Conservation (phyloP, 2,329 filamentous ascomycete genomes). For the Fusarium camptoceras region DNA sequence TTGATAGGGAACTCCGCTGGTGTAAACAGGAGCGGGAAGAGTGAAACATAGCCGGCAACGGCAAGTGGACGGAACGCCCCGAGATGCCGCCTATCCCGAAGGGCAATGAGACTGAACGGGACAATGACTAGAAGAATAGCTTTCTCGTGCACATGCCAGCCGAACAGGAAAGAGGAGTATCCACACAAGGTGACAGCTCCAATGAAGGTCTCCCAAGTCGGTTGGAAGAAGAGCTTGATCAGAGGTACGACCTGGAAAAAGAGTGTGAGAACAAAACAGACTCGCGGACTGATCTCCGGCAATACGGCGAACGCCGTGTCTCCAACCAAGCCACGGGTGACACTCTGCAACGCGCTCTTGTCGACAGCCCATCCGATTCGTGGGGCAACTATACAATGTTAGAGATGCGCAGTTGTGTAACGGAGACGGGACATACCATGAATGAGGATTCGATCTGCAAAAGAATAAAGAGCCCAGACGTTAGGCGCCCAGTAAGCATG, state of each 20-base stretch:
- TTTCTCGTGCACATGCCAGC: slow-evolving; percentile 99
- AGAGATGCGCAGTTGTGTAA: slow-evolving; percentile 2
- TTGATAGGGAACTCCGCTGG: slow-evolving; percentile 94
- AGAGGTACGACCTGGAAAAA: slow-evolving; percentile 84
- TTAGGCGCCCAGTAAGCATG: slow-evolving; percentile 99
- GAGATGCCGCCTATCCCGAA: slow-evolving; percentile 89
- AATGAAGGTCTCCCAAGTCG: slow-evolving; percentile 90
- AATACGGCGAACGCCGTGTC: slow-evolving; percentile 95
- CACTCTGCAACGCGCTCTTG: slow-evolving; percentile 81
- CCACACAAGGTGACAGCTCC: slow-evolving; percentile 91
- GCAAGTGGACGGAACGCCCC: slow-evolving; percentile 92
- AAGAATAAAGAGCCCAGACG: slow-evolving; percentile 96
- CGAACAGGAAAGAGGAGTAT: slow-evolving; percentile 96
- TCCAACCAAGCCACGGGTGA: slow-evolving; percentile 91
- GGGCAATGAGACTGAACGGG: slow-evolving; percentile 91
- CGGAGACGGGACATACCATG: slow-evolving; percentile 66
- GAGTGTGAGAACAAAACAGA: slow-evolving; percentile 86
- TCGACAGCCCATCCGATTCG: slow-evolving; percentile 81
- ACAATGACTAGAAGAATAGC: slow-evolving; percentile 94
- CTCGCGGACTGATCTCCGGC: slow-evolving; percentile 82
- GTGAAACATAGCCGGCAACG: slow-evolving; percentile 92
- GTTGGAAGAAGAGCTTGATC: slow-evolving; percentile 81
- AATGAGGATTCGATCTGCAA: slow-evolving; percentile 85
- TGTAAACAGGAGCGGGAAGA: slow-evolving; percentile 95
- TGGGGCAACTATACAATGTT: slow-evolving; percentile 74